Percentiles rank a stretch among this genome's conserved stretches.
Conservation (phyloP, 2,329 filamentous ascomycete species). For the Mycosphaerella arachidis region DNA sequence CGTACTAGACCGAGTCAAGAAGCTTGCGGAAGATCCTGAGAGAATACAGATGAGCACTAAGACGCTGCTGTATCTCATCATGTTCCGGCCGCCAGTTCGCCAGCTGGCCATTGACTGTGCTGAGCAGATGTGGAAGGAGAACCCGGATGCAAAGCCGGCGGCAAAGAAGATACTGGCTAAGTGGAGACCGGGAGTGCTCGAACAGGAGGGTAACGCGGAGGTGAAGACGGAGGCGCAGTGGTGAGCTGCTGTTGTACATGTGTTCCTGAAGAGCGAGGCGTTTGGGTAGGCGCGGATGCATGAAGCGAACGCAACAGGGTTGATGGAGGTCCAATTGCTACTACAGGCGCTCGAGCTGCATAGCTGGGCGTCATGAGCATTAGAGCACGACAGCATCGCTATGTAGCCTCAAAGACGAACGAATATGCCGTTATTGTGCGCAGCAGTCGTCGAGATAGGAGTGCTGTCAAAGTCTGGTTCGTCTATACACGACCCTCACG, state of each 20-base stretch:
- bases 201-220: conserved; percentile 19
- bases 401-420: not conserved
- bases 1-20: conserved; percentile 68
- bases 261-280: conserved; percentile 1
- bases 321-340: not conserved
- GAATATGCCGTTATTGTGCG: not conserved
- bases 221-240: conserved; percentile 18
- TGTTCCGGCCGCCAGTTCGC: conserved; percentile 57
- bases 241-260: not conserved
- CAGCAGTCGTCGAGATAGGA: not conserved
- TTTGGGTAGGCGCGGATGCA: conserved; percentile 4
- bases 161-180: conserved; percentile 52
- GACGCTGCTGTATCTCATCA: conserved; percentile 55
- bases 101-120: conserved; percentile 55
- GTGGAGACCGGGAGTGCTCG: conserved; percentile 50
- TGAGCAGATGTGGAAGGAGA: conserved; percentile 55
- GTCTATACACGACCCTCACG: not conserved
- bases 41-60: conserved; percentile 56
- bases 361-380: not conserved
- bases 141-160: conserved; percentile 44
- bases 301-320: not conserved
- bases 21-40: conserved; percentile 60
- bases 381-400: not conserved
- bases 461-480: not conserved
- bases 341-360: not conserved